Evolutionary conservation across 192 early-diverging fungal genomes (phyloP).

Genomic region (Gryganskiella cystojenkinii): DNA sequence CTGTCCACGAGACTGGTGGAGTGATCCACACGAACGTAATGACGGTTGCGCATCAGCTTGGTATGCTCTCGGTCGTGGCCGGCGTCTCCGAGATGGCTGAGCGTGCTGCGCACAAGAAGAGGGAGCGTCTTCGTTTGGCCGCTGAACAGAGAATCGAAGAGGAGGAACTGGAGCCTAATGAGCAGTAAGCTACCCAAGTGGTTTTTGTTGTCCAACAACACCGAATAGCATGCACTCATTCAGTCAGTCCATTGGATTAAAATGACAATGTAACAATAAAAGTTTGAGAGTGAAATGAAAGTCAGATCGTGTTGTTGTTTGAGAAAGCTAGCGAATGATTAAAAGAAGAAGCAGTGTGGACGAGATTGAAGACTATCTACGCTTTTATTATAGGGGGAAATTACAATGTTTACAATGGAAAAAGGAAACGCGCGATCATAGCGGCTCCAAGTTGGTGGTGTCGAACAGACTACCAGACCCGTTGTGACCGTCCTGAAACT

Average conservation of each 20-base stretch:
- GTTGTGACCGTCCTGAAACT: conserved; percentile 6
- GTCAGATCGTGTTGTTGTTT: too few relatives aligned
- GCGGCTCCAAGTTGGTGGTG: background rate
- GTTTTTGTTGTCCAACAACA: too few relatives aligned
- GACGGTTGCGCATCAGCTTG: conserved; percentile 31
- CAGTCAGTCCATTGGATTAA: too few relatives aligned
- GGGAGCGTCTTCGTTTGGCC: conserved; percentile 24
- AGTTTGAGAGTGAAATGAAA: too few relatives aligned
- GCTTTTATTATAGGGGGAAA: too few relatives aligned
- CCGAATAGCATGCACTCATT: too few relatives aligned
- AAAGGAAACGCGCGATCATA: background rate
- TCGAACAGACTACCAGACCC: conserved; percentile 13
- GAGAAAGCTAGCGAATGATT: too few relatives aligned
- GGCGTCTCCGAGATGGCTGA: conserved; percentile 37
- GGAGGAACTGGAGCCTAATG: background rate
- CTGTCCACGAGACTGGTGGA: conserved; percentile 14
- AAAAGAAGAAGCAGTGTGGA: too few relatives aligned
- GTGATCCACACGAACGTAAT: conserved; percentile 31
- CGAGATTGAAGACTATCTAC: too few relatives aligned
- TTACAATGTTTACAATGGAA: too few relatives aligned
- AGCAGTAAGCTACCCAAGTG: too few relatives aligned
- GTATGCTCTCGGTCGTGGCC: conserved; percentile 37
- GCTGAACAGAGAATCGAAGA: conserved; percentile 27
- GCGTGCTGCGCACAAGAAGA: conserved; percentile 48
- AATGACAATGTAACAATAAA: too few relatives aligned